A percentile compares a stretch with the other conserved stretches of the same genome.
These are phyloP conservation scores for Penicillium chermesinum DNA, from an alignment of 495 filamentous ascomycete species.

Conservation along the genomic window DNA sequence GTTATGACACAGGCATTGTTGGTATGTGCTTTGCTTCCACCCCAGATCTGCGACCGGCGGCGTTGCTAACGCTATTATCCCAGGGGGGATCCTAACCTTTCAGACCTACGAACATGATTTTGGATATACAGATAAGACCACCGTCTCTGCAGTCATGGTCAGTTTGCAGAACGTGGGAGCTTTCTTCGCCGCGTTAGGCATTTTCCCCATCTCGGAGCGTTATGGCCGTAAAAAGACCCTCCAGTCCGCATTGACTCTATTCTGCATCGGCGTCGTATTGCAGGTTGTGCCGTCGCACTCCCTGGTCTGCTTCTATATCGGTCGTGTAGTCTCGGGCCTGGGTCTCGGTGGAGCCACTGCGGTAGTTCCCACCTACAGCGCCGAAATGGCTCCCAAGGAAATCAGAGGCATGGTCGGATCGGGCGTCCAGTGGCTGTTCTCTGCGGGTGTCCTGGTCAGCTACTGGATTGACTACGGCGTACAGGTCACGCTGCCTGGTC, in stretches of 20 bases:
- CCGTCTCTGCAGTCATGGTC: constrained; percentile 27
- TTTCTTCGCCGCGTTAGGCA: constrained; percentile 33
- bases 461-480: constrained; percentile 53
- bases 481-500: constrained; percentile 23
- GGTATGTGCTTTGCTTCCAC: constrained; percentile 9
- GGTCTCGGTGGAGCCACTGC: constrained; percentile 51
- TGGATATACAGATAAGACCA: constrained; percentile 23
- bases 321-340: constrained; percentile 48
- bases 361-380: constrained; percentile 50
- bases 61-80: neutral
- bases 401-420: constrained; percentile 48
- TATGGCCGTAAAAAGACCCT: constrained; percentile 44
- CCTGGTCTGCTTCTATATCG: constrained; percentile 42
- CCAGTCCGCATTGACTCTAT: constrained; percentile 35
- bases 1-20: constrained; percentile 28
- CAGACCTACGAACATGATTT: constrained; percentile 21
- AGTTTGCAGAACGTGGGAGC: constrained; percentile 26
- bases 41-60: no score
- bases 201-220: constrained; percentile 36
- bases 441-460: constrained; percentile 44
- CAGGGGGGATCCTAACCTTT: constrained; percentile 24
- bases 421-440: constrained; percentile 46
- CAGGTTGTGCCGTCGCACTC: constrained; percentile 40
- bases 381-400: constrained; percentile 51
- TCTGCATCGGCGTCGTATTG: constrained; percentile 40